These are phyloP conservation scores for Thermomucor indicae-seudaticae DNA, from an alignment of 371 early-diverging fungal genomes.

Conservation along the genomic window DNA sequence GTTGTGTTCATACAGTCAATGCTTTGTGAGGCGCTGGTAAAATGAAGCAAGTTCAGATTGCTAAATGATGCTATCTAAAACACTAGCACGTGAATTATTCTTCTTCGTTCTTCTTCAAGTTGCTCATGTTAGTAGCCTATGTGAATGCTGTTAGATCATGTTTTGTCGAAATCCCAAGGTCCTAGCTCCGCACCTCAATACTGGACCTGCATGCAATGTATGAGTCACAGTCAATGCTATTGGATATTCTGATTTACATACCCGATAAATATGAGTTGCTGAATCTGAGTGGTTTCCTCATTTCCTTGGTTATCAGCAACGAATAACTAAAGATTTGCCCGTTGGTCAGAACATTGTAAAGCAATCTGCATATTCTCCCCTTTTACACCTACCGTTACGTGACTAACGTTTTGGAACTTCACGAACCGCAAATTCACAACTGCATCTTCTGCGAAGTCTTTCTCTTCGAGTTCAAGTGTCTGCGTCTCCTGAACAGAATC, in stretches of 20 bases:
- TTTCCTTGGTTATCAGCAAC: constrained; percentile 79
- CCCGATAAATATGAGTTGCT: constrained; percentile 79
- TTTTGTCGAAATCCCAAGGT: not conserved
- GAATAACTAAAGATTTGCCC: constrained; percentile 50
- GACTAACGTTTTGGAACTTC: constrained; percentile 85
- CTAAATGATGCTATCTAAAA: not conserved
- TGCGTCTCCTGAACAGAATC: constrained; percentile 77
- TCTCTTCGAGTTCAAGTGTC: constrained; percentile 59
- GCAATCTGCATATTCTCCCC: not conserved
- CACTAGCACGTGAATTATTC: constrained; percentile 10
- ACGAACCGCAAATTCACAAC: constrained; percentile 83
- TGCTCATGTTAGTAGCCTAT: constrained; percentile 47
- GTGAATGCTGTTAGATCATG: not conserved
- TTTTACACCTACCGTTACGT: constrained; percentile 45
- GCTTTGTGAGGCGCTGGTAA: no score
- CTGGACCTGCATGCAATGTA: not conserved
- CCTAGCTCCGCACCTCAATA: not conserved
- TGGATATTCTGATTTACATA: constrained; percentile 6
- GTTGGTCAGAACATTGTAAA: not conserved
- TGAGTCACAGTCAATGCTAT: not conserved
- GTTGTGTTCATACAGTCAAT: no score
- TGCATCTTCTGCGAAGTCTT: constrained; percentile 63
- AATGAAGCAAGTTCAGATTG: no score
- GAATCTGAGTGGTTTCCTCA: constrained; percentile 77
- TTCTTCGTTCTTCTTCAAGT: constrained; percentile 38